A percentile compares a stretch with the other conserved stretches of the same genome.
Conservation (phyloP, 2,329 filamentous ascomycete species). For the Fusarium sp. region DNA sequence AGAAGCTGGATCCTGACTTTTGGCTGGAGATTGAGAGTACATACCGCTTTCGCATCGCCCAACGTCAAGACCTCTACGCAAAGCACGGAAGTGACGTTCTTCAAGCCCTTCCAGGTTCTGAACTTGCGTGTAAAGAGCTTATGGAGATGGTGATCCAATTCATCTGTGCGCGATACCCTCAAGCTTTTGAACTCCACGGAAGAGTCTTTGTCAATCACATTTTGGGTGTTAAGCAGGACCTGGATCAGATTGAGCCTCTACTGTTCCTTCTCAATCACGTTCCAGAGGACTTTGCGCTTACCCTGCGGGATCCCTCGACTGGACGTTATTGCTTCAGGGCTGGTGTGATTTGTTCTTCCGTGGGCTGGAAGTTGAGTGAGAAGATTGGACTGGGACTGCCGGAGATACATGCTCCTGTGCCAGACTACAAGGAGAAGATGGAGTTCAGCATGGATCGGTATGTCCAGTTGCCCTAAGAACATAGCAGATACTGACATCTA, state of each 20-base stretch:
- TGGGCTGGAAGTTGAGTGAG: conserved; percentile 81
- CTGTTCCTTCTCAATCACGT: conserved; percentile 79
- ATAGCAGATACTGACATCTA: background rate
- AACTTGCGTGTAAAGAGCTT: conserved; percentile 83
- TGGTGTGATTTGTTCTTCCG: conserved; percentile 79
- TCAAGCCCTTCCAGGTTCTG: conserved; percentile 76
- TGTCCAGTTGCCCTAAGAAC: conserved; percentile 30
- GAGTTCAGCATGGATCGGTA: conserved; percentile 86
- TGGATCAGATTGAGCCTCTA: conserved; percentile 73
- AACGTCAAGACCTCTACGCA: conserved; percentile 73
- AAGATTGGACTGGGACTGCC: conserved; percentile 79
- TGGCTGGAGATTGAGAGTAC: conserved; percentile 89
- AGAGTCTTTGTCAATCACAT: conserved; percentile 75
- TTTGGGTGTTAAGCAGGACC: conserved; percentile 68
- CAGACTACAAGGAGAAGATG: conserved; percentile 90
- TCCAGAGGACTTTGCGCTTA: conserved; percentile 86
- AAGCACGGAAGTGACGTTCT: conserved; percentile 74
- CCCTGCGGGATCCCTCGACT: conserved; percentile 75
- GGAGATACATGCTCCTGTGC: conserved; percentile 78
- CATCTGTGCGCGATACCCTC: conserved; percentile 79
- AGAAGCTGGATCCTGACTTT: conserved; percentile 83
- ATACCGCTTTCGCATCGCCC: conserved; percentile 73
- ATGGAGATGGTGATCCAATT: conserved; percentile 91
- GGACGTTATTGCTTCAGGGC: conserved; percentile 81
- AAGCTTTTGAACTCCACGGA: conserved; percentile 73